phyloP scores from a whole-genome alignment of 2,329 filamentous ascomycete species.

The Fulvia fulva region DNA sequence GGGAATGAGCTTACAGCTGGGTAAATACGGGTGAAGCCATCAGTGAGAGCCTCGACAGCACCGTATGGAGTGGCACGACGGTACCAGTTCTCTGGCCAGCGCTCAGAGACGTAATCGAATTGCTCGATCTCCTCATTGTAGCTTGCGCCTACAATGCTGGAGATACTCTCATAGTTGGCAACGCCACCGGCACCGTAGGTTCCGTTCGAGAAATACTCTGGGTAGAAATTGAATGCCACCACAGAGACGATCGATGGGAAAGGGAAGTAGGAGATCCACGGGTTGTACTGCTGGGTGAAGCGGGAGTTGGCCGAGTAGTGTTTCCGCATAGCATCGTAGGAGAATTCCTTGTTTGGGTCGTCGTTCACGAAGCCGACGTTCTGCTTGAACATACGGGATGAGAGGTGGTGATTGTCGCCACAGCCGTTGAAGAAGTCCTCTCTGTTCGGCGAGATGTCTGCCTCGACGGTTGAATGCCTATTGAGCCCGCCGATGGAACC shows the following conservation, averaged over 20 bases:
- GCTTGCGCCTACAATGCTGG: constrained; percentile 28
- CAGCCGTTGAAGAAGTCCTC: constrained; percentile 36
- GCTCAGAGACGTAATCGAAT: constrained; percentile 30
- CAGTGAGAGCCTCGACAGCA: constrained; percentile 30
- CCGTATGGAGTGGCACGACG: constrained; percentile 27
- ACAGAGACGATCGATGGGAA: constrained; percentile 32
- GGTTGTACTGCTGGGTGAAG: constrained; percentile 28
- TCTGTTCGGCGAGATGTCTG: constrained; percentile 30
- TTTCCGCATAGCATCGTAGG: constrained; percentile 25
- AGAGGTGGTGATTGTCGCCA: constrained; percentile 33
- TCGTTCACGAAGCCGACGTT: constrained; percentile 25
- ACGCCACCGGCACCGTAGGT: constrained; percentile 36
- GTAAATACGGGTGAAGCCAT: constrained; percentile 34
- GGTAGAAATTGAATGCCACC: constrained; percentile 31
- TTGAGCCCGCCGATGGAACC: constrained; percentile 27
- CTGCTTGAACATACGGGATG: constrained; percentile 30
- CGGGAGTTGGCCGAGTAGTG: constrained; percentile 20
- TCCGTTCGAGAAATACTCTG: constrained; percentile 35
- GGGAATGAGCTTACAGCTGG: constrained; percentile 18
- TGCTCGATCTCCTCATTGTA: constrained; percentile 24
- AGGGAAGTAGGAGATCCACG: constrained; percentile 34
- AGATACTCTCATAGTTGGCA: constrained; percentile 33
- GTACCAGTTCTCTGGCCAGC: constrained; percentile 30
- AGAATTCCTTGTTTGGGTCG: constrained; percentile 25
- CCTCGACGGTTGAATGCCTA: constrained; percentile 30